Percentiles rank a stretch among this genome's conserved stretches.
Evolutionary conservation across 2,329 filamentous ascomycete species (phyloP).

Genomic region (Cercospora janseana): DNA sequence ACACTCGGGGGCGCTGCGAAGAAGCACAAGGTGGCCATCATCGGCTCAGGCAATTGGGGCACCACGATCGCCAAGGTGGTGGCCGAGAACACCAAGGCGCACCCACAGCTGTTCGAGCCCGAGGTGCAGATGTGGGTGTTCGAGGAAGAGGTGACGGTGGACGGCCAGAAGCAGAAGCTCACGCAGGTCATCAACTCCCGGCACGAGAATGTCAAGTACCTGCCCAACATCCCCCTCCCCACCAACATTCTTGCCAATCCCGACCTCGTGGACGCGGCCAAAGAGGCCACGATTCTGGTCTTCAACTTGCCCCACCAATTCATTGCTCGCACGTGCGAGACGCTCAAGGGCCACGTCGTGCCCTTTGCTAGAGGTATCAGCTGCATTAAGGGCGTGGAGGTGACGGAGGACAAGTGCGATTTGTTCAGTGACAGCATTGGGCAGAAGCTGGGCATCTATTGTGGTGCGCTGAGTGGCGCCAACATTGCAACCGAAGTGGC

Average conservation of each 20-base stretch:
- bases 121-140: conserved; percentile 99
- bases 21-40: conserved; percentile 89
- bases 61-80: conserved; percentile 97
- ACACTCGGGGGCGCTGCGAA: conserved; percentile 55
- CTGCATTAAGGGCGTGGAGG: conserved; percentile 97
- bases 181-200: conserved; percentile 84
- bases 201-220: conserved; percentile 98
- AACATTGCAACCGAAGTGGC: conserved; percentile 97
- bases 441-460: conserved; percentile 88
- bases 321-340: conserved; percentile 79
- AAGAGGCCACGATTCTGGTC: conserved; percentile 80
- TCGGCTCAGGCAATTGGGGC: conserved; percentile 98
- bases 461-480: conserved; percentile 88
- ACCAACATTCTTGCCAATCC: conserved; percentile 81
- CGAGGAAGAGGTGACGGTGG: conserved; percentile 81
- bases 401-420: conserved; percentile 78
- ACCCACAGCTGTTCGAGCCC: conserved; percentile 79
- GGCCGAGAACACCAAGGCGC: conserved; percentile 79
- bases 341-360: conserved; percentile 82
- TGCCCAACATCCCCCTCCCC: conserved; percentile 82
- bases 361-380: conserved; percentile 91
- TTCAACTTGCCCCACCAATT: conserved; percentile 98
- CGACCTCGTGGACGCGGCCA: conserved; percentile 74
- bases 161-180: conserved; percentile 80
- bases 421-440: conserved; percentile 96